Evolutionary conservation across 164 flowering plant species (phyloP).

Genomic region (Stephania cephalantha): DNA sequence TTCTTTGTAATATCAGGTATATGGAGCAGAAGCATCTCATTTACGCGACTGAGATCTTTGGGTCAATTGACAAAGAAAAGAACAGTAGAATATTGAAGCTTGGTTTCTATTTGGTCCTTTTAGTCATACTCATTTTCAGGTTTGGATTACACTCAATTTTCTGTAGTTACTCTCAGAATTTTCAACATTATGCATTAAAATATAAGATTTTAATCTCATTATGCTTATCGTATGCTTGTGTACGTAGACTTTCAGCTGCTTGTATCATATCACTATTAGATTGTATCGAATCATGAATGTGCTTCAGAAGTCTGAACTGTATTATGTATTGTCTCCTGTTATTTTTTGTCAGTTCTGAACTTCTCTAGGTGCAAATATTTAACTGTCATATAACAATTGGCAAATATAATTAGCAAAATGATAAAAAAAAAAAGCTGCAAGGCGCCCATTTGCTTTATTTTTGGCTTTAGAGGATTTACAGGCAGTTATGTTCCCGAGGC

Average conservation of each 20-base stretch:
- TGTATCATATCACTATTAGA: too few relatives aligned
- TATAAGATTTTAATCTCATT: neutral
- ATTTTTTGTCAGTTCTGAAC: neutral
- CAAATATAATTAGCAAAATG: neutral
- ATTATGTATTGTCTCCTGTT: neutral
- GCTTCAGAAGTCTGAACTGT: neutral
- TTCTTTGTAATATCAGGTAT: constrained; percentile 39
- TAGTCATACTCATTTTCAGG: constrained; percentile 56
- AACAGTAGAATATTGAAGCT: constrained; percentile 57
- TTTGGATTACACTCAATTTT: constrained; percentile 21
- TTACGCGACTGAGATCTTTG: constrained; percentile 87
- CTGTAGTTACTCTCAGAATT: neutral
- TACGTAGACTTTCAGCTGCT: too few relatives aligned
- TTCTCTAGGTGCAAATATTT: neutral
- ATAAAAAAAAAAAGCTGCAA: neutral
- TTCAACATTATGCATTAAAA: neutral
- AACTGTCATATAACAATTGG: neutral
- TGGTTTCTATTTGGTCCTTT: constrained; percentile 50
- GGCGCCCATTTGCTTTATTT: constrained; percentile 38
- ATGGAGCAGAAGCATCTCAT: constrained; percentile 54
- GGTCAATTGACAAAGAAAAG: constrained; percentile 58
- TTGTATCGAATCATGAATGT: too few relatives aligned
- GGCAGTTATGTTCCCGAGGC: constrained; percentile 53
- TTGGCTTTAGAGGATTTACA: constrained; percentile 53
- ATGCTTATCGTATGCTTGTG: neutral